phyloP scores from a whole-genome alignment of 768 basidiomycete species.

The Lactarius tabidus region DNA sequence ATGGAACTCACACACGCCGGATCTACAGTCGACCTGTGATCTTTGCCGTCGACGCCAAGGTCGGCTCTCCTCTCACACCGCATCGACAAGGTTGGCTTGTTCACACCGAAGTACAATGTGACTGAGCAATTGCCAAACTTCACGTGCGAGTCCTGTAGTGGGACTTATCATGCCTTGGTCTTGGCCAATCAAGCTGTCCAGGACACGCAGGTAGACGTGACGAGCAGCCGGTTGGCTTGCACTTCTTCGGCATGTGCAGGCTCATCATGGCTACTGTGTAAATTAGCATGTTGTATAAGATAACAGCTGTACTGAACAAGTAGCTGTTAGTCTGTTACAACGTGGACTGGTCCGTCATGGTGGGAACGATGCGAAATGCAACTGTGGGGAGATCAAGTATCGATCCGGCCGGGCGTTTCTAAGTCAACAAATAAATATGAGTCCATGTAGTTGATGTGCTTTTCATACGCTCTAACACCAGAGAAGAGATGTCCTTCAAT shows the following conservation, averaged over 20 bases:
- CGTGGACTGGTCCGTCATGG: background rate
- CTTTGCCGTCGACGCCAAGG: background rate
- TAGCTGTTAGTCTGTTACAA: no score
- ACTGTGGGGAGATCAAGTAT: no score
- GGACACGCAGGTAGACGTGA: conserved; percentile 6
- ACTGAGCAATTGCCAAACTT: background rate
- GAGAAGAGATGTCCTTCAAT: no score
- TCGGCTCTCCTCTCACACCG: background rate
- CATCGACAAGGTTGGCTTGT: background rate
- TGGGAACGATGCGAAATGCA: no score
- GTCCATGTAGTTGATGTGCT: no score
- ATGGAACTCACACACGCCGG: conserved; percentile 3
- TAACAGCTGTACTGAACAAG: no score
- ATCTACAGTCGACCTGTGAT: background rate
- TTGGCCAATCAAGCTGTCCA: background rate
- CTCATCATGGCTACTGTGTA: background rate
- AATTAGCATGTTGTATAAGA: no score
- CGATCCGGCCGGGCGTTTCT: no score
- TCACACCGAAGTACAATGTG: conserved; percentile 1
- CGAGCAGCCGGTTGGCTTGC: background rate
- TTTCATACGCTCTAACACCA: no score
- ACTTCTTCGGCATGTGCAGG: no score
- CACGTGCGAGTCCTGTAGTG: background rate
- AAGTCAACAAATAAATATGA: no score
- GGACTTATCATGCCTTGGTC: conserved; percentile 4